phyloP scores from a whole-genome alignment of 805 yeast genomes.

The Myxozyma neglecta region DNA sequence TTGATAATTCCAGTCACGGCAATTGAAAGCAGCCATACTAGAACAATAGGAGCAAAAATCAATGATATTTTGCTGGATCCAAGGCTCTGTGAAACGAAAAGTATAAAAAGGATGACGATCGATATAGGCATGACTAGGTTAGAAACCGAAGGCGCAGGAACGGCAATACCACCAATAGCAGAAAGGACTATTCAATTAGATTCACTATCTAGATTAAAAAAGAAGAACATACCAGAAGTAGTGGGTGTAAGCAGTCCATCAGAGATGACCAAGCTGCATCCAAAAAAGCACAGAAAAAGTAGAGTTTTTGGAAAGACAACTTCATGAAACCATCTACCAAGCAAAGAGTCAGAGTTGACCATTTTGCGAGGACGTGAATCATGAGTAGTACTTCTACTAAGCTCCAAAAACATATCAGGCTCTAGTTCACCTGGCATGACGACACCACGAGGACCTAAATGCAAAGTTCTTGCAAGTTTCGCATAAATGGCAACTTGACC shows the following conservation, averaged over 20 bases:
- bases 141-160: constrained; percentile 50
- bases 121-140: constrained; percentile 50
- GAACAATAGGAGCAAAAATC: constrained; percentile 55
- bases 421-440: constrained; percentile 44
- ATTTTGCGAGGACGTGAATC: constrained; percentile 12
- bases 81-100: constrained; percentile 49
- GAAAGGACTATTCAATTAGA: too few relatives aligned
- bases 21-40: constrained; percentile 50
- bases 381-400: constrained; percentile 45
- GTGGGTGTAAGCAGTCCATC: constrained; percentile 66
- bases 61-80: constrained; percentile 43
- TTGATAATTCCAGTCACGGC: constrained; percentile 50
- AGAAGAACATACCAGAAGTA: constrained; percentile 44
- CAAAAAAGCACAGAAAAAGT: constrained; percentile 47
- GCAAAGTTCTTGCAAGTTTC: constrained; percentile 52
- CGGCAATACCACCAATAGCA: constrained; percentile 52
- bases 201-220: not conserved
- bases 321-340: constrained; percentile 35
- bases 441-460: constrained; percentile 42
- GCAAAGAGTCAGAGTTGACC: not conserved
- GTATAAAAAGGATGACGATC: constrained; percentile 47
- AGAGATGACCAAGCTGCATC: constrained; percentile 57
- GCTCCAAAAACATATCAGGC: constrained; percentile 39
- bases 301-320: constrained; percentile 36
- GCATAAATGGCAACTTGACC: constrained; percentile 66